Percentiles rank a stretch among this genome's conserved stretches.
These are phyloP conservation scores for Paraurostyla sp. DNA, from an alignment of 73 alveolate genomes.

Conservation along the genomic window DNA sequence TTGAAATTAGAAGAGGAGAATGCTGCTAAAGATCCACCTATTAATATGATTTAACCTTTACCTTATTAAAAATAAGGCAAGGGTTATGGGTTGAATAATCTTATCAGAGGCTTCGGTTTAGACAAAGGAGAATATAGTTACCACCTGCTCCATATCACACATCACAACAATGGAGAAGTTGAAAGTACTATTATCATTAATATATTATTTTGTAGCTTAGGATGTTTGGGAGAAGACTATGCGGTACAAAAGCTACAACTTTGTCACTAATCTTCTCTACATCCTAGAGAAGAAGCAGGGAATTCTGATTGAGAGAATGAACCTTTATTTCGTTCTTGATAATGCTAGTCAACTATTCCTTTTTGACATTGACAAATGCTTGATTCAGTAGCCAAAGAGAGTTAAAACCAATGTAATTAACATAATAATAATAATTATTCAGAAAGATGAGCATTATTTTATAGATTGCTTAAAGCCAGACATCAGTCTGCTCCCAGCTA, in stretches of 20 bases:
- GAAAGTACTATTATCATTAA: slow-evolving; percentile 1
- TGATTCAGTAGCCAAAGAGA: slow-evolving; percentile 1
- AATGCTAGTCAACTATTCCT: slow-evolving; percentile 2
- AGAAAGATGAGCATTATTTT: slow-evolving; percentile 42
- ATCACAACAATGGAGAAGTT: slow-evolving; percentile 13
- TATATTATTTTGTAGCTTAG: background rate
- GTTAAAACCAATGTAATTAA: background rate
- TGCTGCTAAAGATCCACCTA: slow-evolving; percentile 9
- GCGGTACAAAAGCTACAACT: slow-evolving; percentile 36
- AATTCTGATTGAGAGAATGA: slow-evolving; percentile 19
- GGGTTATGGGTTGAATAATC: slow-evolving; percentile 10
- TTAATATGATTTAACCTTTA: background rate
- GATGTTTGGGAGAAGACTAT: slow-evolving; percentile 44
- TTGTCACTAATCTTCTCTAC: slow-evolving; percentile 1
- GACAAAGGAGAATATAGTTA: slow-evolving; percentile 24
- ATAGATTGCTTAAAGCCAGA: slow-evolving; percentile 34
- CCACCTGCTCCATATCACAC: slow-evolving; percentile 2
- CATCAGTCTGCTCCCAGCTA: background rate
- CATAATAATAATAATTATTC: background rate
- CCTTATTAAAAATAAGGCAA: slow-evolving; percentile 31
- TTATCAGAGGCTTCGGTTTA: slow-evolving; percentile 20
- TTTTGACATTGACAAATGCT: slow-evolving; percentile 31
- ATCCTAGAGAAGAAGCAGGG: slow-evolving; percentile 4
- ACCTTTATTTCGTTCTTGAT: slow-evolving; percentile 12
- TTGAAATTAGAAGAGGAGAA: slow-evolving; percentile 34